Evolutionary conservation across 129 eudicot genomes (phyloP).

Genomic region (Artemisia annua): DNA sequence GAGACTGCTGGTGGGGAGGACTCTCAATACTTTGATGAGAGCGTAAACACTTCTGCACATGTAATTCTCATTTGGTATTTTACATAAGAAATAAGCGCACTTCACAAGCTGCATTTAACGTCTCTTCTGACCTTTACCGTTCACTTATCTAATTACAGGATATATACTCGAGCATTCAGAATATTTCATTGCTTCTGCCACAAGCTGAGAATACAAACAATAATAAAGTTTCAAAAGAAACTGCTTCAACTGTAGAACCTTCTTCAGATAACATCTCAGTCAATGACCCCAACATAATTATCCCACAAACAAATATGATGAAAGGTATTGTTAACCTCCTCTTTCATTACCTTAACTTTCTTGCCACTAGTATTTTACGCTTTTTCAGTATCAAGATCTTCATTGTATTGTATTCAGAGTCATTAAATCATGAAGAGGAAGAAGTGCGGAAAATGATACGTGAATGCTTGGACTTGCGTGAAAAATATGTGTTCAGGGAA

Average conservation of each 20-base stretch:
- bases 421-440: constrained; percentile 78
- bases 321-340: constrained; percentile 53
- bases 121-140: background rate
- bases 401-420: constrained; percentile 41
- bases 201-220: constrained; percentile 41
- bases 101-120: background rate
- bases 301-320: constrained; percentile 50
- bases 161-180: constrained; percentile 41
- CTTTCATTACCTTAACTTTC: constrained; percentile 7
- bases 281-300: constrained; percentile 40
- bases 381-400: constrained; percentile 10
- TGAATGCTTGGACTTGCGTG: constrained; percentile 81
- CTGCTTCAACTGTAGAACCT: constrained; percentile 35
- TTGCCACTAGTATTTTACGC: constrained; percentile 17
- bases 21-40: constrained; percentile 43
- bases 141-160: constrained; percentile 44
- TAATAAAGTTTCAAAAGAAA: constrained; percentile 32
- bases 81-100: constrained; percentile 5
- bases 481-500: constrained; percentile 84
- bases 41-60: constrained; percentile 41
- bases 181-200: constrained; percentile 31
- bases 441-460: constrained; percentile 84
- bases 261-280: constrained; percentile 29
- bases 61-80: constrained; percentile 25
- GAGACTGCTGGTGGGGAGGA: constrained; percentile 59